Evolutionary conservation across 805 yeast species (phyloP), one percentile per base, ranked within the genome.

Genomic region (Sugiyamaella mastotermitis): DNA sequence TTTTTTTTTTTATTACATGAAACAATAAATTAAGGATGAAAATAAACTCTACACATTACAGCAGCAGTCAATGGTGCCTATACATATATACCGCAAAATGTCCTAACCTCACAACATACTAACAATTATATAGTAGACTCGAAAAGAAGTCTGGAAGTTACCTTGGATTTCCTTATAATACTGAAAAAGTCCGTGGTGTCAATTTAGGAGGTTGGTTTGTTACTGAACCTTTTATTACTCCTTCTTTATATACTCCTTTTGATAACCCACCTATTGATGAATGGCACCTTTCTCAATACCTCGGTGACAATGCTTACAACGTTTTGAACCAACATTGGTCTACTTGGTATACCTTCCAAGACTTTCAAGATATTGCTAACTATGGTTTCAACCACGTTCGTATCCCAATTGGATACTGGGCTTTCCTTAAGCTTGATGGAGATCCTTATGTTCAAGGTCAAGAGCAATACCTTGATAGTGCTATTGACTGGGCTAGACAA

Each of bases 371-470:
- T 38, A 83, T 88, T 37, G 68, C 69, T 4, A 53, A 50, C 9
- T 67, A 66, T 39, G 95, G 95, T 1, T 68, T 88, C 47, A 90
- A 88, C 61, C 68, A 80, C 48, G 95, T 86, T 15, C 76, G 97
- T 53, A 80, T 88, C 43, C 97, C 97, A 31, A 75, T 88, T 39
- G 96, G 96, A 8, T 88, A 88, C 65, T 90, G 97, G 97, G 95
- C 95, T 7, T 85, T 83, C 58, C 55, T 69, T 33, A 53, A 61
- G 5, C 64, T 74, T 31, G 72, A 67, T 15, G 66, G 66, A 38
- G 97, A 88, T 57, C 95, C 97, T 2, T 88, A 85, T 53, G 92
- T 86, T 23, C 76, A 72, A 54, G 97, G 97, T 23, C 95, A 83
- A 61, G 74, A 64, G 41, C 57, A 62, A 6, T 84, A 82, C 59